Percentiles rank a stretch among this genome's conserved stretches.
phyloP scores from a whole-genome alignment of 2,329 filamentous ascomycete genomes.

The Lasiodiplodia sp. region DNA sequence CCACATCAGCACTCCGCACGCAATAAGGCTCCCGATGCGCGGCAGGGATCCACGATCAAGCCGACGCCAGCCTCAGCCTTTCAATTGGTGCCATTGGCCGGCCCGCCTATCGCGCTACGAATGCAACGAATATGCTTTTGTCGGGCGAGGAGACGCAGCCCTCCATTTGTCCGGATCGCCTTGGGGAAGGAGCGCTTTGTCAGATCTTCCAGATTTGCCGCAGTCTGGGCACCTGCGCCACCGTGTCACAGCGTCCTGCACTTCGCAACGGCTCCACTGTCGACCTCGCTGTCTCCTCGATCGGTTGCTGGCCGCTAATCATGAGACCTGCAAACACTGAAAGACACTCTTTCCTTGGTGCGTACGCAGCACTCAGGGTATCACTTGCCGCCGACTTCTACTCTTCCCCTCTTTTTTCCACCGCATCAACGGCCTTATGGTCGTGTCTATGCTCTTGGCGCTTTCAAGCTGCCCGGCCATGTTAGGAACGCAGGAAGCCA shows the following conservation, averaged over 20 bases:
- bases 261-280: not conserved
- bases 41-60: conserved; percentile 9
- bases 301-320: conserved; percentile 1
- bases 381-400: not conserved
- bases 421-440: conserved; percentile 43
- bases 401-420: conserved; percentile 6
- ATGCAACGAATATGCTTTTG: conserved; percentile 28
- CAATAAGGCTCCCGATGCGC: conserved; percentile 21
- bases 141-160: not conserved
- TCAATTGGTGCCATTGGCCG: not conserved
- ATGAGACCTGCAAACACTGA: conserved; percentile 13
- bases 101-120: not conserved
- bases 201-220: conserved; percentile 10
- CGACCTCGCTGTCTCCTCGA: not conserved
- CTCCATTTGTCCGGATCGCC: conserved; percentile 17
- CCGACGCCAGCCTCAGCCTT: not conserved
- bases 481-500: conserved; percentile 58
- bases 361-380: conserved; percentile 8
- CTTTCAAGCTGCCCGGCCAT: conserved; percentile 54
- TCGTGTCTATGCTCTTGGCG: conserved; percentile 52
- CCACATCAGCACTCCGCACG: conserved; percentile 20
- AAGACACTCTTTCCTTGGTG: conserved; percentile 5
- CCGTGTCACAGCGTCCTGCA: conserved; percentile 12
- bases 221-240: conserved; percentile 1
- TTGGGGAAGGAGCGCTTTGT: not conserved